These are phyloP conservation scores for Aechmea fasciata DNA, from an alignment of 176 grass and related monocot species.

Conservation along the genomic window DNA sequence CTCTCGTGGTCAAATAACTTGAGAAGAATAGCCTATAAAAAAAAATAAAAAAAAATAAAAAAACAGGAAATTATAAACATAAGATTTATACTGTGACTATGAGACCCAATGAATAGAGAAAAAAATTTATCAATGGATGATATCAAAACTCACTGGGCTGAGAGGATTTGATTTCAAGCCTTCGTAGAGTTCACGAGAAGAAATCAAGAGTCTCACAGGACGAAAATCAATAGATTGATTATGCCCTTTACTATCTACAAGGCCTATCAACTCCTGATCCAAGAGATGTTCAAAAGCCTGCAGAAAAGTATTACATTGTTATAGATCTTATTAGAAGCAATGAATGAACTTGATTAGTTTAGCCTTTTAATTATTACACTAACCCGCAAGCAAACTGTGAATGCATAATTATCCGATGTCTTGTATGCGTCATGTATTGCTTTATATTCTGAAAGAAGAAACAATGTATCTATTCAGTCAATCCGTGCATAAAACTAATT, in stretches of 20 bases:
- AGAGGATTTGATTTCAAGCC: slow-evolving; percentile 62
- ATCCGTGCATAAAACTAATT: slow-evolving; percentile 3
- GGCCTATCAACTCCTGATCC: slow-evolving; percentile 74
- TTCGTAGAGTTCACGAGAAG: slow-evolving; percentile 51
- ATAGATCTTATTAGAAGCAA: neutral
- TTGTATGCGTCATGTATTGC: slow-evolving; percentile 82
- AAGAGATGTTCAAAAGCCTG: slow-evolving; percentile 96
- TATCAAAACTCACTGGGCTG: slow-evolving; percentile 59
- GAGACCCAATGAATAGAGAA: too few species aligned
- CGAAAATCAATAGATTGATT: slow-evolving; percentile 58
- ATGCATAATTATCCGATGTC: slow-evolving; percentile 81
- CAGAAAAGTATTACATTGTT: slow-evolving; percentile 5
- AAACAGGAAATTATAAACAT: neutral
- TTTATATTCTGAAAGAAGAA: slow-evolving; percentile 65
- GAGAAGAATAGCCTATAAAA: slow-evolving; percentile 65
- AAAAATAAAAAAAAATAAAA: too few species aligned
- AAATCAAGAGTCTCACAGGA: slow-evolving; percentile 73
- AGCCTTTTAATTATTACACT: slow-evolving; percentile 17
- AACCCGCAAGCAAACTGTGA: slow-evolving; percentile 61
- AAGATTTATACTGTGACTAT: too few species aligned
- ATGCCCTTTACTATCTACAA: slow-evolving; percentile 54
- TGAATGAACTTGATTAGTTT: neutral
- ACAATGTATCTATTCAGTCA: slow-evolving; percentile 20
- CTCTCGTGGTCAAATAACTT: slow-evolving; percentile 92
- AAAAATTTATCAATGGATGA: neutral